Conservation (phyloP, 2,329 filamentous ascomycete species). For the Teratosphaeria gauchensis region DNA sequence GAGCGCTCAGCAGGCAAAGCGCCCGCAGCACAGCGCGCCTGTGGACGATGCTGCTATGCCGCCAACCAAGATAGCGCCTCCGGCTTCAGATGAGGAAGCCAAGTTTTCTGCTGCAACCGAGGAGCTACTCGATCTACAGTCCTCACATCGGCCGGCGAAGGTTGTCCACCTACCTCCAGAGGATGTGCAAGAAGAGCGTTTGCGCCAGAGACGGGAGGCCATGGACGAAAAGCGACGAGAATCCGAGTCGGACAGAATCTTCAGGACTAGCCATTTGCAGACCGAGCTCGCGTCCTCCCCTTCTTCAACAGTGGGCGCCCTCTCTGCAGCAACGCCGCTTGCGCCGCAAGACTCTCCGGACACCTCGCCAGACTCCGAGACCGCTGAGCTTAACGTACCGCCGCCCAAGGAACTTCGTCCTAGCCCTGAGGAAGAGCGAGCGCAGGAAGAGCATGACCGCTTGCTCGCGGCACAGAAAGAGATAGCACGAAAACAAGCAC, state of each 20-base stretch:
- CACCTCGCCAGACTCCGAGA: constrained; percentile 25
- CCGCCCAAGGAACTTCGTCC: constrained; percentile 24
- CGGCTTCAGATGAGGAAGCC: constrained; percentile 19
- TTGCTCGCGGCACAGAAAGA: constrained; percentile 41
- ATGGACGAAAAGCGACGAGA: constrained; percentile 27
- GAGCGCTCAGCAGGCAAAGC: background rate
- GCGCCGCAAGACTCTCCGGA: constrained; percentile 42
- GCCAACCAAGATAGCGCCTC: constrained; percentile 14
- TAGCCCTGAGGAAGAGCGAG: constrained; percentile 28
- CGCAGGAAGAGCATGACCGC: constrained; percentile 47
- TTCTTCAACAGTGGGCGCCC: constrained; percentile 57
- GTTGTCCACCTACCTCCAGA: constrained; percentile 40
- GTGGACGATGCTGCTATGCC: background rate
- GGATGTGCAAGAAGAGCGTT: constrained; percentile 40
- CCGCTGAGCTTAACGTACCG: constrained; percentile 14
- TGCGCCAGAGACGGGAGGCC: constrained; percentile 33
- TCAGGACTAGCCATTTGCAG: constrained; percentile 24
- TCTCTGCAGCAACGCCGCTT: constrained; percentile 63
- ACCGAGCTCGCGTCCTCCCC: constrained; percentile 36
- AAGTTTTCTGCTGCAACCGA: constrained; percentile 14
- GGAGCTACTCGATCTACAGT: constrained; percentile 15
- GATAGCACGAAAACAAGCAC: constrained; percentile 32
- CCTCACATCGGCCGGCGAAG: constrained; percentile 22
- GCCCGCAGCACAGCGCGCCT: constrained; percentile 3
- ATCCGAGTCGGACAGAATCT: constrained; percentile 30